These are phyloP conservation scores for Alternaria ventricosa DNA, from an alignment of 2,329 filamentous ascomycete species.

Conservation along the genomic window DNA sequence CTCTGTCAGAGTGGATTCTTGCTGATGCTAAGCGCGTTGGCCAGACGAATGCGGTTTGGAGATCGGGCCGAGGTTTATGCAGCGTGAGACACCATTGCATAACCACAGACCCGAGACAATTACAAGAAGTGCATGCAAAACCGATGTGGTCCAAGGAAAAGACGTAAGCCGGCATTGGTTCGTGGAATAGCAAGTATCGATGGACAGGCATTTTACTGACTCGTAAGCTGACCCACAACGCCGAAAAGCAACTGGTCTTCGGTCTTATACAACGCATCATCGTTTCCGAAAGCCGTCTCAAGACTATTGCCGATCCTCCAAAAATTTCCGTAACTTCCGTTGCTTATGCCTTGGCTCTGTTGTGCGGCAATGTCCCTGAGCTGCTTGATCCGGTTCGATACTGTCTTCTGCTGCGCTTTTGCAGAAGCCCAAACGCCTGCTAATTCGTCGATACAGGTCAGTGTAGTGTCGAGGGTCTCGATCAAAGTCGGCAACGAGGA, in stretches of 20 bases:
- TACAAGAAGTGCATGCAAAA: not conserved
- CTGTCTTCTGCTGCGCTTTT: conserved; percentile 57
- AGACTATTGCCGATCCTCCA: conserved; percentile 47
- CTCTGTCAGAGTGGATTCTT: not conserved
- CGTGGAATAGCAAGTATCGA: not conserved
- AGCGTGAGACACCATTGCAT: not conserved
- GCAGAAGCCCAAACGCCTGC: conserved; percentile 67
- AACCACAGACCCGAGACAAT: not conserved
- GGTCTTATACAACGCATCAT: conserved; percentile 54
- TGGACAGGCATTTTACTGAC: conserved; percentile 11
- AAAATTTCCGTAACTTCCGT: conserved; percentile 43
- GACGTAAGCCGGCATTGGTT: not conserved
- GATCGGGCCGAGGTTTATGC: conserved; percentile 1
- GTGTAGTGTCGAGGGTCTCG: conserved; percentile 60
- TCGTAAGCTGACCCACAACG: conserved; percentile 32
- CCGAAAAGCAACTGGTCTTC: conserved; percentile 39
- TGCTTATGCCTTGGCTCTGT: conserved; percentile 39
- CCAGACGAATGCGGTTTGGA: not conserved
- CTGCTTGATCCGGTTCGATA: conserved; percentile 56
- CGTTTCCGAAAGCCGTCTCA: conserved; percentile 51
- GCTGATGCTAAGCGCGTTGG: not conserved
- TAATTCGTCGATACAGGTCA: conserved; percentile 63
- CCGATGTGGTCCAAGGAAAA: not conserved
- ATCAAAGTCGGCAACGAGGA: conserved; percentile 58
- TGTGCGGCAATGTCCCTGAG: conserved; percentile 52